Conservation (phyloP, 2,329 filamentous ascomycete genomes). For the Fusarium cicatricum region DNA sequence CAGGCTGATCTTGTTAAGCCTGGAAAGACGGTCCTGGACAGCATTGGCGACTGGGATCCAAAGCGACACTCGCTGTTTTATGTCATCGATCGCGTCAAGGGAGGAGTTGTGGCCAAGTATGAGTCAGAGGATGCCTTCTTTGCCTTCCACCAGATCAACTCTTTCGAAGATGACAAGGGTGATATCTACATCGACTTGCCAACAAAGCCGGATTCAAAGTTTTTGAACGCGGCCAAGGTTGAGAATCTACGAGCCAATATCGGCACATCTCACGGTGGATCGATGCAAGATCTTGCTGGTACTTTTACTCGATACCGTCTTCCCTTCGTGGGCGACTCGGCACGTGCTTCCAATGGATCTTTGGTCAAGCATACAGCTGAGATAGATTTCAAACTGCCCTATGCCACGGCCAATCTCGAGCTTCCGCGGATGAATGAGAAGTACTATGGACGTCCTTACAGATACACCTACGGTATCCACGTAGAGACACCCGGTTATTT, state of each 20-base stretch:
- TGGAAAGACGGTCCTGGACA: conserved; percentile 6
- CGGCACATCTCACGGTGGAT: background rate
- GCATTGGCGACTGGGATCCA: conserved; percentile 4
- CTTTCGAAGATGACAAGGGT: conserved; percentile 7
- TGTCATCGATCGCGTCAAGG: conserved; percentile 10
- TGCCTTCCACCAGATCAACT: conserved; percentile 13
- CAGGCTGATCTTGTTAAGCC: conserved; percentile 10
- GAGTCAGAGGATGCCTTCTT: conserved; percentile 13
- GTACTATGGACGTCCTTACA: conserved; percentile 3
- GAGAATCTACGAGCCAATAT: conserved; percentile 14
- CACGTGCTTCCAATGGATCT: background rate
- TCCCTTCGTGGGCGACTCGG: background rate
- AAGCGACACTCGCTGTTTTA: conserved; percentile 11
- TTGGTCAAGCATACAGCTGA: conserved; percentile 4
- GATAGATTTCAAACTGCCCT: conserved; percentile 6
- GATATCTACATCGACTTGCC: conserved; percentile 20
- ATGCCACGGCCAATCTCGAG: conserved; percentile 7
- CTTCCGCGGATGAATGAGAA: conserved; percentile 11
- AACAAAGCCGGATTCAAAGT: conserved; percentile 1
- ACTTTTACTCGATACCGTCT: conserved; percentile 16
- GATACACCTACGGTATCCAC: conserved; percentile 13
- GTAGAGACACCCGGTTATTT: conserved; percentile 6
- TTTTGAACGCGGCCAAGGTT: conserved; percentile 2
- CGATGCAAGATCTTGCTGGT: conserved; percentile 4
- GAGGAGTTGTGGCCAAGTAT: conserved; percentile 11